phyloP scores from a whole-genome alignment of 345 rosid species.

The thale cress (Arabidopsis thaliana) region TAIR10.1 NC_003076.8:15323001-15323500 shows the following conservation, averaged over 20 bases:
- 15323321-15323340: not conserved
- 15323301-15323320: not conserved
- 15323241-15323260: not conserved
- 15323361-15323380: not conserved
- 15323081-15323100: not conserved
- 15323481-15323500: not conserved
- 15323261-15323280: not conserved
- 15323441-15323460: not conserved
- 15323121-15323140: not conserved
- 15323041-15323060: not conserved
- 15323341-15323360: not conserved
- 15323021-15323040: not conserved
- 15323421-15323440: not conserved
- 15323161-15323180: not conserved
- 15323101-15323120: not conserved
- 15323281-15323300: not conserved
- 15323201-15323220: not conserved
- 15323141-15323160: not conserved
- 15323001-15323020: not conserved
- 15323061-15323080: not conserved
- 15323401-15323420: not conserved
- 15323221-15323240: not conserved
- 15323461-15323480: not conserved
- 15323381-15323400: not conserved
- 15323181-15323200: not conserved